Conservation (phyloP, 192 early-diverging fungal species). For the Backusella parvicylindrica region DNA sequence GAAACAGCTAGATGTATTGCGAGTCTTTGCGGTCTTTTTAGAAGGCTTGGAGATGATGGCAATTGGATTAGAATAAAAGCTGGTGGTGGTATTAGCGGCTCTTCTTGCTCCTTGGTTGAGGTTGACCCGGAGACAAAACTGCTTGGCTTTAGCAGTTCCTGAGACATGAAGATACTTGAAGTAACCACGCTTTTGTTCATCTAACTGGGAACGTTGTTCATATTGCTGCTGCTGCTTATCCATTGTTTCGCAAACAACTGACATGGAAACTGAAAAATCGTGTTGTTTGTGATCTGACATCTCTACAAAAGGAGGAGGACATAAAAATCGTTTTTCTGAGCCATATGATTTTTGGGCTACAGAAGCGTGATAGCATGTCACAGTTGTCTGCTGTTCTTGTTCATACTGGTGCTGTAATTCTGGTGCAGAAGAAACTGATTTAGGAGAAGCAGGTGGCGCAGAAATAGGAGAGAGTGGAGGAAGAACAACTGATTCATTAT, state of each 20-base stretch:
- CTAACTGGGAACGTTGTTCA: slow-evolving; percentile 45
- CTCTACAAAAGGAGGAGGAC: slow-evolving; percentile 70
- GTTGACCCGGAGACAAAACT: slow-evolving; percentile 68
- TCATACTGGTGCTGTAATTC: background rate
- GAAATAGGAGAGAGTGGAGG: background rate
- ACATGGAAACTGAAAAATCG: slow-evolving; percentile 23
- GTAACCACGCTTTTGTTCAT: slow-evolving; percentile 54
- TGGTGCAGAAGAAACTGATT: background rate
- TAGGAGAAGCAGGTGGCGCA: background rate
- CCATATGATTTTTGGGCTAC: slow-evolving; percentile 96
- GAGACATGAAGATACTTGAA: slow-evolving; percentile 79
- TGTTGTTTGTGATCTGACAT: slow-evolving; percentile 40
- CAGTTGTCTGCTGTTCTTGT: slow-evolving; percentile 57
- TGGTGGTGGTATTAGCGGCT: slow-evolving; percentile 44
- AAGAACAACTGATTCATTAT: background rate
- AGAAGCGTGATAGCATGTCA: slow-evolving; percentile 75
- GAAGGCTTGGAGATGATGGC: slow-evolving; percentile 91
- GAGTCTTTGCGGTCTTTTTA: slow-evolving; percentile 84
- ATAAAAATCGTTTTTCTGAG: slow-evolving; percentile 82
- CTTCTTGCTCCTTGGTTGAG: slow-evolving; percentile 32
- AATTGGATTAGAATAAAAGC: slow-evolving; percentile 70
- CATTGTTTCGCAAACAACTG: slow-evolving; percentile 30
- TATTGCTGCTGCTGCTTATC: slow-evolving; percentile 30
- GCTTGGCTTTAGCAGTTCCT: slow-evolving; percentile 77
- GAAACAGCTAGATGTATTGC: slow-evolving; percentile 75